Percentiles rank a stretch among this genome's conserved stretches.
Conservation (phyloP, 2,329 filamentous ascomycete genomes). For the Cercospora beticola region DNA sequence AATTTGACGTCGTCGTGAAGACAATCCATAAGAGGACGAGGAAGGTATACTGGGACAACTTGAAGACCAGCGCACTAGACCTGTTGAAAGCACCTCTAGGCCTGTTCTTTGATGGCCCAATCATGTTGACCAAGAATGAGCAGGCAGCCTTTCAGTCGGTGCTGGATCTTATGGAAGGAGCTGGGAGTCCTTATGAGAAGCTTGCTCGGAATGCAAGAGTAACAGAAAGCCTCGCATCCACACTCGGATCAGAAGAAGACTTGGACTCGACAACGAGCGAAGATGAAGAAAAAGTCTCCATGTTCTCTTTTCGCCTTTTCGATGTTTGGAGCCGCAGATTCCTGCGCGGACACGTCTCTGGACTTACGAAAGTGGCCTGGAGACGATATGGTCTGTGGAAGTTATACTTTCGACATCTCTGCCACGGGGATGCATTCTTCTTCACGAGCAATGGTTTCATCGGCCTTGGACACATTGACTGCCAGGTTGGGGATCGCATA, state of each 20-base stretch:
- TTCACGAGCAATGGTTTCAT: background rate
- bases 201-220: background rate
- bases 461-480: background rate
- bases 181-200: background rate
- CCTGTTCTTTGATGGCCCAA: background rate
- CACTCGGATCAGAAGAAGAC: background rate
- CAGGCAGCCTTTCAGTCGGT: background rate
- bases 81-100: background rate
- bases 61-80: background rate
- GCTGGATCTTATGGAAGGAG: background rate
- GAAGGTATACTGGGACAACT: background rate
- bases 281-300: background rate
- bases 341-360: background rate
- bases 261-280: background rate
- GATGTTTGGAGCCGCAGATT: background rate
- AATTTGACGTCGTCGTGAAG: background rate
- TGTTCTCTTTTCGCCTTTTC: constrained; percentile 4
- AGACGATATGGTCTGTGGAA: background rate
- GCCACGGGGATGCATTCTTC: background rate
- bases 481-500: background rate
- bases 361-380: background rate
- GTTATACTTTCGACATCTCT: background rate
- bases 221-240: background rate
- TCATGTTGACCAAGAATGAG: constrained; percentile 1
- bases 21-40: background rate